These are phyloP conservation scores for Hymenoscyphus linearis DNA, from an alignment of 2,329 filamentous ascomycete species.

Conservation along the genomic window DNA sequence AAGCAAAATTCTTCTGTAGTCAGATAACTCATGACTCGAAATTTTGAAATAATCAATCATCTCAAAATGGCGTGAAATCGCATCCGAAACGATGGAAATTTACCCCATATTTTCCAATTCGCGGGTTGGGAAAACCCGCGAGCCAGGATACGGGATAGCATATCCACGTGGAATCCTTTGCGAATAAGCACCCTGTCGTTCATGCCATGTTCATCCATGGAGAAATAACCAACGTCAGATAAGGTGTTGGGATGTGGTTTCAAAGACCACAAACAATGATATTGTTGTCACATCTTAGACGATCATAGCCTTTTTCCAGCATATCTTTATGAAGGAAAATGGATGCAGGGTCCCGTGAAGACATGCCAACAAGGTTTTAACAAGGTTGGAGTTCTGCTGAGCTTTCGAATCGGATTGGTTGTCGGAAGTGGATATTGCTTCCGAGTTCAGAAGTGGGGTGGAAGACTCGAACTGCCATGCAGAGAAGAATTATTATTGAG, in stretches of 20 bases:
- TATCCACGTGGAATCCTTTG: background rate
- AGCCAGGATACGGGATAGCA: background rate
- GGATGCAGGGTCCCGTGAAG: background rate
- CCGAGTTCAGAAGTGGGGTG: slow-evolving; percentile 5
- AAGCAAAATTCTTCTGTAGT: no score
- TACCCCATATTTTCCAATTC: background rate
- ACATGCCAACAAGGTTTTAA: background rate
- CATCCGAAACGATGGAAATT: background rate
- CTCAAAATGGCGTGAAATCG: background rate
- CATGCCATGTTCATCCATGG: background rate
- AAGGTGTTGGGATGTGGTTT: background rate
- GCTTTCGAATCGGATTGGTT: background rate
- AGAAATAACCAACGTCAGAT: background rate
- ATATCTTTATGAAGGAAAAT: background rate
- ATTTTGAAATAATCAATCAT: no score
- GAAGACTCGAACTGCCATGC: background rate
- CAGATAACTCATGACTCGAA: no score
- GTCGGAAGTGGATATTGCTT: background rate
- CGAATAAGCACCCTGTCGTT: background rate
- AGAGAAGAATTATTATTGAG: background rate
- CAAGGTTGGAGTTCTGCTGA: background rate
- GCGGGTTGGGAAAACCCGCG: background rate
- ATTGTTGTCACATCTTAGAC: background rate
- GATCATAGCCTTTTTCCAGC: background rate
- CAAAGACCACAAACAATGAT: background rate